Conservation (phyloP, 768 basidiomycete species). For the Postia placenta region DNA sequence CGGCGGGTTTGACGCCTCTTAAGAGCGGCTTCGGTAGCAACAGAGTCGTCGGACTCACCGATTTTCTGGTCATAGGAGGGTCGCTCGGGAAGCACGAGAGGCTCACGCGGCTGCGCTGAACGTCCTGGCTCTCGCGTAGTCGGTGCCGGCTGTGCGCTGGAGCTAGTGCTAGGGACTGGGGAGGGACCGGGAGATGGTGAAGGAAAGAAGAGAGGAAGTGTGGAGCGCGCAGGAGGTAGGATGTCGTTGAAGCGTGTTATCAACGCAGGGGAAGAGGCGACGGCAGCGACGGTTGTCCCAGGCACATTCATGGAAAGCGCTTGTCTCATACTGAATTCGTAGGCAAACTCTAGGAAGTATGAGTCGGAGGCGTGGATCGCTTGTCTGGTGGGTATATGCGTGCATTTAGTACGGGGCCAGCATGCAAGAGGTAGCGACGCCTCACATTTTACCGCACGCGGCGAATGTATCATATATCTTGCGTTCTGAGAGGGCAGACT, state of each 20-base stretch:
- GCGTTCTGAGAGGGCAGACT: conserved; percentile 18
- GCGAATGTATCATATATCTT: conserved; percentile 9
- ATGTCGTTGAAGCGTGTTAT: conserved; percentile 10
- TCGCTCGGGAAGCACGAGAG: background rate
- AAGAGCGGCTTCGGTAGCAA: too few species aligned
- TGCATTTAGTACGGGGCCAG: conserved; percentile 2
- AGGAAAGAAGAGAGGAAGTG: background rate
- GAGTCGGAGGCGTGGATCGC: background rate
- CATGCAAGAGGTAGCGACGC: background rate
- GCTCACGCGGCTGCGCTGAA: background rate
- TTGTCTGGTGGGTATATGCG: conserved; percentile 3
- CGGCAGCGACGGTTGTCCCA: conserved; percentile 5
- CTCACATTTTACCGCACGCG: conserved; percentile 19
- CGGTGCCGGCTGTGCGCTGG: background rate
- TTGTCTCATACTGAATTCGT: conserved; percentile 7
- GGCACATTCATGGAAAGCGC: conserved; percentile 6
- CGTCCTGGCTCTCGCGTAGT: background rate
- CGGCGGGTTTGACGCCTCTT: too few species aligned
- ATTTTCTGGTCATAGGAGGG: background rate
- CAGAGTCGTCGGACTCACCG: background rate
- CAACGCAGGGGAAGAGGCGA: conserved; percentile 12
- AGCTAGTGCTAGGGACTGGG: background rate
- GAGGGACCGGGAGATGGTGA: background rate
- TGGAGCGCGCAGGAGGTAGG: background rate
- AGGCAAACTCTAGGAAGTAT: conserved; percentile 20